Evolutionary conservation across 1,284 basidiomycete species (phyloP), one percentile per base, ranked within the genome.

Genomic region (Fomitopsis schrenkii): DNA sequence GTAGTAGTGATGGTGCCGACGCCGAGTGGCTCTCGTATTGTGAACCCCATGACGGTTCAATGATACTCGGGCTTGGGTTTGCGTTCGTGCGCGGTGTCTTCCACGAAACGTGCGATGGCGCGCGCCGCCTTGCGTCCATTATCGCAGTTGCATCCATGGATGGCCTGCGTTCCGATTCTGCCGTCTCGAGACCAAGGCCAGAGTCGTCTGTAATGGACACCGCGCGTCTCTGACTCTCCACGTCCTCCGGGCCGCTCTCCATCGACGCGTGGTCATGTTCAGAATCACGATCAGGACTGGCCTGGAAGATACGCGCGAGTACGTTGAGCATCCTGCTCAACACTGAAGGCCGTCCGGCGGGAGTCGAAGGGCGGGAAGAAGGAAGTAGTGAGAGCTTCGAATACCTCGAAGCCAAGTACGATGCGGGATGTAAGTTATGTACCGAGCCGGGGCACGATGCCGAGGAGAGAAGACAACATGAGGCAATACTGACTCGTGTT

Each of bases 61-160:
- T 36, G 35, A 59, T 63, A n/a, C 62, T 59, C 26, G 66, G 62
- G 59, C 64, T 65, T 35, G 52, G 52, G 60, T 61, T 57, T 46
- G 59, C 30, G 33, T 26, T 19, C 58, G 61, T 48, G 59, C 65
- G 10, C 67, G 63, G 17, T 33, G 63, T 66, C 57, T 70, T 66
- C 72, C 72, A 73, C 9, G 66, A 64, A 30, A 73, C 65, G 30
- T 71, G 68, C 17, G 72, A 68, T 14, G 72, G 71, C 42, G 19
- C 65, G 63, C 38, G 52, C 17, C 52, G 52, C 52, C 52, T 54
- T n/a, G 52, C 52, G 10, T 68, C 69, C 59, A 62, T 58, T 45
- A 57, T 57, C 57, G 62, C 36, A 54, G 59, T 63, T 57, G 60
- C 58, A 66, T 36, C 45, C 58, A 65, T 22, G 19, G 69, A 65